Evolutionary conservation across 2,329 filamentous ascomycete genomes (phyloP), one percentile per base, ranked within the genome.

Genomic region (Penicillium polonicum): DNA sequence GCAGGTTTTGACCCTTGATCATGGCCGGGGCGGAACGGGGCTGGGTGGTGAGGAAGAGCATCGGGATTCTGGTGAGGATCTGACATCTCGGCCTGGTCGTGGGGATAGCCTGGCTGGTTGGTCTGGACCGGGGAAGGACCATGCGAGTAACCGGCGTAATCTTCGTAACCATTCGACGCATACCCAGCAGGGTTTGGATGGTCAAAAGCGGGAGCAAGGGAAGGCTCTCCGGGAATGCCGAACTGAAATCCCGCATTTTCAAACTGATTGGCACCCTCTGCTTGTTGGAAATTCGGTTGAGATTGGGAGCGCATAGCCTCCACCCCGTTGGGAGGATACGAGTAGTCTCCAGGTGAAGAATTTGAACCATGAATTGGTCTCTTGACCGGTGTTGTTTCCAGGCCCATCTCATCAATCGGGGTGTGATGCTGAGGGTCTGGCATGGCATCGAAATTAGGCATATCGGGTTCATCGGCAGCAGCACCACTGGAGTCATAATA

Each of bases 361-460:
- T 57, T 44, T 25, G 65, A 58, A 29, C 58, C 65, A 35, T 59
- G 51, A 21, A 69, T 66, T 27, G 69, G 70, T 9, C 62, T 60
- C 43, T 67, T 65, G 1, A 60, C 45, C 50, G 70, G 69, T 27
- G 70, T 66, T 27, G 64, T 70, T 31, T 75, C 73, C 52, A 75
- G 61, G 23, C 72, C 72, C 56, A 73, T 70, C 57, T 76, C 72
- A 60, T 73, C 70, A 21, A 70, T 65, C 10, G 60, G 64, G 6
- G 72, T 63, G 29, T 65, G 62, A 6, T 63, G 59, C 36, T 56
- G 64, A 6, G 66, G 57, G 25, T 77, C 70, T n/a, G 78, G 75
- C 60, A 82, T 80, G 2, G 80, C 81, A 66, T 86, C 83, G 63
- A 87, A 87, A 62, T 88, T 82, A 2, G 85, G 85, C 83, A 87